Evolutionary conservation across 176 grass and related monocot species (phyloP), one percentile per base, ranked within the genome.

Genomic region (Musa beccarii): DNA sequence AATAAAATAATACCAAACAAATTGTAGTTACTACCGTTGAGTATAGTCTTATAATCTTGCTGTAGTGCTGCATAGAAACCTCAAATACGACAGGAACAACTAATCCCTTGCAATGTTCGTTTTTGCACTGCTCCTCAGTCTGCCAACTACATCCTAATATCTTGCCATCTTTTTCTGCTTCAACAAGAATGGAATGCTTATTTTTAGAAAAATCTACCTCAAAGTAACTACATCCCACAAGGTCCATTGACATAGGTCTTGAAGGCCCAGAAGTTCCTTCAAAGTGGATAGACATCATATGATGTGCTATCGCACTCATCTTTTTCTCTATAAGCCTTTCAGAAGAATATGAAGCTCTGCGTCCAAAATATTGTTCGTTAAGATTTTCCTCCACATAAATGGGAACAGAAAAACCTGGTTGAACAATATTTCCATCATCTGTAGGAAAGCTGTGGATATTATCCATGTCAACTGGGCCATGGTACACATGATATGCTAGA

Each of bases 251-350:
- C 79, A 97, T 90, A 74, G 88, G 90, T 62, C 82, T 87, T 61
- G 94, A 97, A 54, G 86, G 83, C 26, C 77, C 82, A 25, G 82
- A 88, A 54, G 90, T 97, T 83, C 90, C 90, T 9, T 97, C 88
- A 87, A 97, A 97, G 76, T 97, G 86, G 57, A 97, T 86, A 51
- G 90, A 90, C 72, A 97, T 93, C 90, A 97, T 89, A 88, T 97
- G 91, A 72, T 97, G 94, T 80, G 86, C 78, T 63, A 97, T 86
- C 59, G 84, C 73, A 86, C 81, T 85, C 81, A 89, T 84, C 75
- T 87, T 82, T 86, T 88, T 97, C 76, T 90, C 87, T 0, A 93
- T 80, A 75, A 97, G 87, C 52, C 88, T 90, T 67, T 97, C 94
- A 29, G 90, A 97, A 43, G 90, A 93, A 59, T 64, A 77, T 51